These are phyloP conservation scores for Linum tenue DNA, from an alignment of 345 rosid species.

Conservation along the genomic window DNA sequence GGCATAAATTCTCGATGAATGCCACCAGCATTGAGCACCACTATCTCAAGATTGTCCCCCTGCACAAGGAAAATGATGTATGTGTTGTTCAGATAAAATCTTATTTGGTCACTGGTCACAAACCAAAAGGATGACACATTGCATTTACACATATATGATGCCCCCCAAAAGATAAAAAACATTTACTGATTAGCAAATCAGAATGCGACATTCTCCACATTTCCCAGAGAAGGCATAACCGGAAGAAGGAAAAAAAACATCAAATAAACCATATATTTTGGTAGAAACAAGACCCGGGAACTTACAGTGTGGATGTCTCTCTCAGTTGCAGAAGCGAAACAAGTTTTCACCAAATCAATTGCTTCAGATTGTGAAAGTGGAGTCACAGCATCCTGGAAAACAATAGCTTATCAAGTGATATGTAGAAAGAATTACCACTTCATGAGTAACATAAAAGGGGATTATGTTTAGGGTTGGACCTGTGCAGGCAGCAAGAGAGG, in stretches of 20 bases:
- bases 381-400: slow-evolving; percentile 76
- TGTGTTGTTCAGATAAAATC: background rate
- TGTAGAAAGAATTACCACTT: background rate
- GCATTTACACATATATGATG: too few species aligned
- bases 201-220: too few species aligned
- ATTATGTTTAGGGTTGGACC: slow-evolving; percentile 23
- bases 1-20: slow-evolving; percentile 66
- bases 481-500: slow-evolving; percentile 82
- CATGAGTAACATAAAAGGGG: too few species aligned
- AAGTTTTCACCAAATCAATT: slow-evolving; percentile 78
- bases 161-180: too few species aligned
- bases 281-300: slow-evolving; percentile 6
- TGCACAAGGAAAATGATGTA: slow-evolving; percentile 15
- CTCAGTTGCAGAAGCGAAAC: slow-evolving; percentile 92
- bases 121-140: too few species aligned
- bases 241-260: too few species aligned
- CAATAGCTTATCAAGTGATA: slow-evolving; percentile 1
- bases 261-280: too few species aligned
- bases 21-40: slow-evolving; percentile 61
- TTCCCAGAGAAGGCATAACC: too few species aligned
- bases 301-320: slow-evolving; percentile 95
- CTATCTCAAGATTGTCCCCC: slow-evolving; percentile 88
- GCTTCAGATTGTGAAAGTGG: slow-evolving; percentile 89
- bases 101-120: background rate
- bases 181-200: too few species aligned